phyloP scores from a whole-genome alignment of 176 grass and related monocot genomes.

The Lolium multiflorum region DNA sequence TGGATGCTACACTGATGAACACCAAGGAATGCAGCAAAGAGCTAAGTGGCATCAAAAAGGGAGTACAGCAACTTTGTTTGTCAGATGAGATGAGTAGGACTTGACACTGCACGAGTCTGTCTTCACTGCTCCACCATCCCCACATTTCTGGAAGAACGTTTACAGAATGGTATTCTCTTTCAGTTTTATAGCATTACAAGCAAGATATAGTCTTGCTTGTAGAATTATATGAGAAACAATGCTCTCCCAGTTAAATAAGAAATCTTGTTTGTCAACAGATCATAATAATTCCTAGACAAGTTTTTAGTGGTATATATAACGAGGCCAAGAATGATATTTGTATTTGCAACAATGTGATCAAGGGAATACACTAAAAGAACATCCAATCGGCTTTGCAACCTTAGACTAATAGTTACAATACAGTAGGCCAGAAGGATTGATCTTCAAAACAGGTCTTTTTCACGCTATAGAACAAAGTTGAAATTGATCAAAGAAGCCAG shows the following conservation, averaged over 20 bases:
- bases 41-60: slow-evolving; percentile 40
- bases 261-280: background rate
- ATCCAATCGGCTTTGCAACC: background rate
- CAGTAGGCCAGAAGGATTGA: background rate
- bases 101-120: slow-evolving; percentile 60
- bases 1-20: background rate
- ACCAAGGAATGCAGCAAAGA: slow-evolving; percentile 29
- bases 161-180: slow-evolving; percentile 76
- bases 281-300: background rate
- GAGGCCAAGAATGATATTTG: background rate
- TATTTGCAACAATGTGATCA: slow-evolving; percentile 1
- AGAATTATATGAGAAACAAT: background rate
- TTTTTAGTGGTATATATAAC: background rate
- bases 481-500: background rate
- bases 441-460: background rate
- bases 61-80: slow-evolving; percentile 32
- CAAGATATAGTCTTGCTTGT: background rate
- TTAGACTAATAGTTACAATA: background rate
- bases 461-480: background rate
- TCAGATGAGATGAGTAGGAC: slow-evolving; percentile 62
- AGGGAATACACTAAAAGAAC: background rate
- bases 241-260: background rate
- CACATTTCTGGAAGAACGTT: slow-evolving; percentile 90
- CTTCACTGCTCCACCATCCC: slow-evolving; percentile 71
- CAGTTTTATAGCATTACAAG: background rate